Base-by-base conservation (phyloP, 768 basidiomycete genomes). In the Rhodotorula kratochvilovae region DNA sequence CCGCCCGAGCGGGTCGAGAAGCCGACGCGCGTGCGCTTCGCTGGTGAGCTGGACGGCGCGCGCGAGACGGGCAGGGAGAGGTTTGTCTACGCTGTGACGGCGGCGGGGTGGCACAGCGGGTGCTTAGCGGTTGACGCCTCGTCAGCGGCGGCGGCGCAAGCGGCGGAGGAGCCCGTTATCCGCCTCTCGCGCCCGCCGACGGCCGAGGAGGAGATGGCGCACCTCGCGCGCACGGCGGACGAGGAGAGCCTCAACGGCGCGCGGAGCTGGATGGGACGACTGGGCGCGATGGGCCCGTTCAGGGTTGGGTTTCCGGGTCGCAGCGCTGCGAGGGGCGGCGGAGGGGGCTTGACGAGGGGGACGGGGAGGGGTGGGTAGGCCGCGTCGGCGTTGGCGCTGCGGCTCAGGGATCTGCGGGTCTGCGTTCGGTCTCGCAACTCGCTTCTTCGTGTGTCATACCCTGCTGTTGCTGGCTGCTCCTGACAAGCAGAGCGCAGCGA, bases 41-140 rank as follows among this genome's bases (percentile, higher is more conserved):
- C 87, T 75, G 84, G 67, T 29, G 72, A 71, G 33, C 31, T 27
- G 36, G 5, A 19, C 23, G 19, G 51, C 31, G 56, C 15, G 59
- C 87, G 72, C 82, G 79, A n/a, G 81, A 80, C 64, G 85, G 83
- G 76, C 81, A 80, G 59, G 80, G 83, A 87, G 59, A 83, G 84
- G 73, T 96, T 90, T 77, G 91, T 90, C 75, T 90, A 95, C 75
- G 85, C 85, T 1, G 87, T 88, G 11, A 85, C 91, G 10, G 91
- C 93, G 5, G 85, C 87, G 0, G 94, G 94, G 17, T 95, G 92
- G 93, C 94, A 97, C 77, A 89, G 86, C 66, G 93, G 92, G 15
- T 91, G 92, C 2, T 82, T 97, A 58, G 90, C 91, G 6, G 88
- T 95, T 51, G 90, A 92, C 78, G 16, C 51, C 7, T n/a, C 59